phyloP scores from a whole-genome alignment of 2,329 filamentous ascomycete genomes.

The Exophiala sideris region DNA sequence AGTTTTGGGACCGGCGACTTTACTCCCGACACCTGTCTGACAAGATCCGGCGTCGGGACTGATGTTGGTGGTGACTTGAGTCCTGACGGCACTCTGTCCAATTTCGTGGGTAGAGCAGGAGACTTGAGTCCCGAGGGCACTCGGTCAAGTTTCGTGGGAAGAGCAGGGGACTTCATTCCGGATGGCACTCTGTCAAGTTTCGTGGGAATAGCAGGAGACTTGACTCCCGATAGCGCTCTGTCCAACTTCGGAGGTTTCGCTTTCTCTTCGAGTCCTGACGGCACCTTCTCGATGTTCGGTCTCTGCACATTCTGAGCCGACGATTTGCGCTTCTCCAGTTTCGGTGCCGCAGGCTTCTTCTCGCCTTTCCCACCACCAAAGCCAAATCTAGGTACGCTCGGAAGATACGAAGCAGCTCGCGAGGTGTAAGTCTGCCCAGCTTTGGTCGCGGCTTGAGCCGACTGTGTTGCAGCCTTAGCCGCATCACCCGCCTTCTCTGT shows the following conservation, averaged over 20 bases:
- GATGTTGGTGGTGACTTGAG: constrained; percentile 13
- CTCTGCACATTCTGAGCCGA: constrained; percentile 6
- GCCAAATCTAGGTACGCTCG: constrained; percentile 11
- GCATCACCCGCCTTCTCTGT: constrained; percentile 12
- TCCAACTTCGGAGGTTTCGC: constrained; percentile 9
- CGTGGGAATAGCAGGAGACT: not conserved
- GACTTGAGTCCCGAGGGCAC: constrained; percentile 1
- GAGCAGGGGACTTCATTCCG: constrained; percentile 8
- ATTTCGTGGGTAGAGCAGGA: not conserved
- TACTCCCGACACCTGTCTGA: constrained; percentile 5
- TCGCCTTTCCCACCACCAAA: constrained; percentile 8
- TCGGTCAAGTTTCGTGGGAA: not conserved
- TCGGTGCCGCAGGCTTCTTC: constrained; percentile 14
- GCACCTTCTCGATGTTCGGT: not conserved
- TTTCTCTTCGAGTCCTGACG: not conserved
- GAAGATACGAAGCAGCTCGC: constrained; percentile 23
- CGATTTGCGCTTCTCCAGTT: constrained; percentile 13
- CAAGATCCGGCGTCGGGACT: constrained; percentile 12
- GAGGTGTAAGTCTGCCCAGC: constrained; percentile 24
- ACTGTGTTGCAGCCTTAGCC: constrained; percentile 6
- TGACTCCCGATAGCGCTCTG: constrained; percentile 7
- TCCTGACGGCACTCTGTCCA: constrained; percentile 1
- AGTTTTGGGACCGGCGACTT: constrained; percentile 19
- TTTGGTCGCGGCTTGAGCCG: constrained; percentile 1
- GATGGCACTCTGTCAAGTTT: constrained; percentile 5